A percentile compares a stretch with the other conserved stretches of the same genome.
These are phyloP conservation scores for Ceratobasidium papillatum DNA, from an alignment of 1,284 basidiomycete species.

Conservation along the genomic window DNA sequence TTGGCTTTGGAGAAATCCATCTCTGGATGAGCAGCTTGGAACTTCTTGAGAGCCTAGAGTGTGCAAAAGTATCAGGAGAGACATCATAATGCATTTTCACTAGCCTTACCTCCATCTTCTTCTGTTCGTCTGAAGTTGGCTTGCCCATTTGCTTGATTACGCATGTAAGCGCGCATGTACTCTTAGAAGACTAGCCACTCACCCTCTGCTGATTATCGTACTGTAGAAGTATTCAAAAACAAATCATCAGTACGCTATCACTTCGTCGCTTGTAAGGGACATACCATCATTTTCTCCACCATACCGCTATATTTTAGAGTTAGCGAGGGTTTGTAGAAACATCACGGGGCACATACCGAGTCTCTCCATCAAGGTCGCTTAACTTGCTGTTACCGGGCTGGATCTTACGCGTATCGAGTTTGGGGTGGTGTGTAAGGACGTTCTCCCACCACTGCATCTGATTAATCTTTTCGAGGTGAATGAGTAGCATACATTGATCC, in stretches of 20 bases:
- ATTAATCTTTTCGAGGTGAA: slow-evolving; percentile 90
- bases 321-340: not conserved
- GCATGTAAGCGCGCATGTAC: slow-evolving; percentile 17
- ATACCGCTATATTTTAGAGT: slow-evolving; percentile 70
- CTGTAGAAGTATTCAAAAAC: slow-evolving; percentile 56
- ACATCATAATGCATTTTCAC: slow-evolving; percentile 3
- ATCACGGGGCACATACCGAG: slow-evolving; percentile 63
- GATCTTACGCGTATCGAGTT: slow-evolving; percentile 97
- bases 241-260: slow-evolving; percentile 22
- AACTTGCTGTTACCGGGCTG: slow-evolving; percentile 95
- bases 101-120: slow-evolving; percentile 81
- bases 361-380: slow-evolving; percentile 94
- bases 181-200: slow-evolving; percentile 36
- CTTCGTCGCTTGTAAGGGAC: slow-evolving; percentile 50
- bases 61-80: not conserved
- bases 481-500: slow-evolving; percentile 74
- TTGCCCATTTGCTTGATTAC: slow-evolving; percentile 86
- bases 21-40: slow-evolving; percentile 90
- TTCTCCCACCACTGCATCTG: slow-evolving; percentile 97
- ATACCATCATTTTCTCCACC: slow-evolving; percentile 99
- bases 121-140: slow-evolving; percentile 89
- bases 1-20: slow-evolving; percentile 95
- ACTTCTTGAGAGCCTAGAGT: slow-evolving; percentile 80
- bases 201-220: slow-evolving; percentile 98
- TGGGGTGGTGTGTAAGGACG: slow-evolving; percentile 92